Evolutionary conservation across 2,329 filamentous ascomycete species (phyloP), one percentile per base, ranked within the genome.

Genomic region (Sporothrix pallida): DNA sequence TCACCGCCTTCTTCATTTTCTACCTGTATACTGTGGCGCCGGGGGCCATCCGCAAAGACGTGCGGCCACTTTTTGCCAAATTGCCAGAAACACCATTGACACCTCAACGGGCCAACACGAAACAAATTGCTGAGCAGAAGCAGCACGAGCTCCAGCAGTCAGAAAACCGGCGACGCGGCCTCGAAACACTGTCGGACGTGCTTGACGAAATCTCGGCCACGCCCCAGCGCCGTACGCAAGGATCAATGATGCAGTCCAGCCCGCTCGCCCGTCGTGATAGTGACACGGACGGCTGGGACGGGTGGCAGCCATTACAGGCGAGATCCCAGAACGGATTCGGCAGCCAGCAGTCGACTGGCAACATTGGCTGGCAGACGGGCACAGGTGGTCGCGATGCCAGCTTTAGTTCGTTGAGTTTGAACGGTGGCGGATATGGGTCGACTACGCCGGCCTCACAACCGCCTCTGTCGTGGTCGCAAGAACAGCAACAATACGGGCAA

Each of bases 11-110:
- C 2, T 83, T 90, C 67, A 86, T 88, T 77, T 71, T 84, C 26
- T 81, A 89, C 75, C 87, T 91, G 20, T 86, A 86, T 72, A 77
- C 78, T 2, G 78, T 84, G 15, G 86, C 84, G 0, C 80, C 79
- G 37, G 81, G 81, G 52, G 83, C 84, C 0, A 86, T 90, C 74
- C 85, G 81, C 31, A 85, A 87, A n/a, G 89, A 92, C 74, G 86
- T 86, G 37, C 87, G 84, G 0, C 87, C 87, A 7, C 82, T 90
- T 1, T 91, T 89, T 77, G 80, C 79, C 23, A 79, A 80, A 20
- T 65, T 77, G 12, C 75, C 78, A 23, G 76, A 75, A 9, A 72
- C 63, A 1, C 72, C 77, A 2, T 78, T 76, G n/a, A 75, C 75
- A 0, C 76, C 17, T 1, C 75, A 37, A 62, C 73, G 69, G 17